Percentiles rank a stretch among this genome's conserved stretches.
These are phyloP conservation scores for Crepidotus variabilis DNA, from an alignment of 768 basidiomycete genomes.

Conservation along the genomic window DNA sequence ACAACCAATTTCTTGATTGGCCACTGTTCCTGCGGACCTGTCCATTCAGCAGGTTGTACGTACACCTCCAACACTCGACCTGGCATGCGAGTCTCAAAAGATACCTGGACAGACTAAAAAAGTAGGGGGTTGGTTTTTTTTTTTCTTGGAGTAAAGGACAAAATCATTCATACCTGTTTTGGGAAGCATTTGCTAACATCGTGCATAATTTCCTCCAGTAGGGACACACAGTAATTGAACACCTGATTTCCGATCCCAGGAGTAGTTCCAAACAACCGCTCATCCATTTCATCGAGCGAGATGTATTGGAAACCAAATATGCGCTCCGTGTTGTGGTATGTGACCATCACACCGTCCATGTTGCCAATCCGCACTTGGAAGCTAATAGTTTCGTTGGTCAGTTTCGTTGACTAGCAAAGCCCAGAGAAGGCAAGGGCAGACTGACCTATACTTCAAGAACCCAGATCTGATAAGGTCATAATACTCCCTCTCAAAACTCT, in stretches of 20 bases:
- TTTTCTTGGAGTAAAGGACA: neutral
- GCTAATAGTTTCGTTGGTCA: constrained; percentile 31
- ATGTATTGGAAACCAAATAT: constrained; percentile 96
- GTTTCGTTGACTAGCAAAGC: neutral
- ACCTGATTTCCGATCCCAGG: constrained; percentile 62
- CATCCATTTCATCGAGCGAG: constrained; percentile 84
- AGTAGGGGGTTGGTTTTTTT: neutral
- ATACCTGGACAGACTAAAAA: constrained; percentile 50
- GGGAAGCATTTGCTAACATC: constrained; percentile 63
- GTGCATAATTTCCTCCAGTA: constrained; percentile 66
- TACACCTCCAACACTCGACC: constrained; percentile 52
- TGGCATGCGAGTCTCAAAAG: constrained; percentile 52
- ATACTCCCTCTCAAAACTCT: constrained; percentile 91
- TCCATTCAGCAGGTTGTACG: constrained; percentile 59
- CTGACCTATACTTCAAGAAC: constrained; percentile 88
- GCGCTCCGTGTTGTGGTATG: constrained; percentile 82
- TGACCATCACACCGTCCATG: constrained; percentile 93
- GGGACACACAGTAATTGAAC: constrained; percentile 67
- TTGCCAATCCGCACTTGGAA: constrained; percentile 95
- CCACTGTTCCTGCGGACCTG: constrained; percentile 26
- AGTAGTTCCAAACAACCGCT: constrained; percentile 60
- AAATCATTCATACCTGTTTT: constrained; percentile 43
- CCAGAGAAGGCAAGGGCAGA: neutral
- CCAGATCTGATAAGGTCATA: constrained; percentile 93
- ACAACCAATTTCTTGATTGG: constrained; percentile 62